Base-by-base conservation (phyloP, 2,329 filamentous ascomycete species). In the Hymenoscyphus infarciens region DNA sequence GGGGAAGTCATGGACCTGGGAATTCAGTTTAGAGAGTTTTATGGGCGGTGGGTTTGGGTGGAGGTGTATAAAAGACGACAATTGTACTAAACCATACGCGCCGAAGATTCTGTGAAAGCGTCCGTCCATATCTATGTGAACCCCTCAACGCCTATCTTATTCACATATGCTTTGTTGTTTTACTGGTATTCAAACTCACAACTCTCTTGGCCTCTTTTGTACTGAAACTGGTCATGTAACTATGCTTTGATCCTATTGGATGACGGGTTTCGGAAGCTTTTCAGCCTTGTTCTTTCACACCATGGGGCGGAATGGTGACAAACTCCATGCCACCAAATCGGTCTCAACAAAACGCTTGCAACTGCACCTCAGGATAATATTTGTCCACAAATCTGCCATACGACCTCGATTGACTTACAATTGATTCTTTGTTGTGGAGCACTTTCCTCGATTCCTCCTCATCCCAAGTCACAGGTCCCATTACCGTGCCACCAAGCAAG, bases 41-140 rank as follows among this genome's bases (percentile, higher is more conserved):
- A 31, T 58, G 55, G 61, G 62, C 31, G n/a, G 29, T n/a, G 56
- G 45, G 56, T 63, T 54, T 61, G 62, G 45, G 57, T 61, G 61
- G 62, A 63, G 64, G 62, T 72, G 71, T 73, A 73, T 67, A 72
- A 70, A 71, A 71, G 64, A 67, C 61, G 66, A 65, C 55, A 42
- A 57, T 62, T 60, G 45, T 53, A 61, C 35, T 39, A 33, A 39
- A n/a, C 33, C 16, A 42, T 56, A 11, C 35, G n/a, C 10, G 19
- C n/a, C 2, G 27, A 61, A 39, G 19, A 49, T 3, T 13, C 31
- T 27, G 4, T 38, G 35, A 38, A 15, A 38, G 13, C 13, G 7
- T 1, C 19, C 22, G 8, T 29, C 7, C 16, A n/a, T 25, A 16
- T 39, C 54, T 56, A 56, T 22, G 33, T 52, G 45, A 22, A 22